Evolutionary conservation across 179 eudicot species (phyloP).

Genomic region (Spergularia azorica): DNA sequence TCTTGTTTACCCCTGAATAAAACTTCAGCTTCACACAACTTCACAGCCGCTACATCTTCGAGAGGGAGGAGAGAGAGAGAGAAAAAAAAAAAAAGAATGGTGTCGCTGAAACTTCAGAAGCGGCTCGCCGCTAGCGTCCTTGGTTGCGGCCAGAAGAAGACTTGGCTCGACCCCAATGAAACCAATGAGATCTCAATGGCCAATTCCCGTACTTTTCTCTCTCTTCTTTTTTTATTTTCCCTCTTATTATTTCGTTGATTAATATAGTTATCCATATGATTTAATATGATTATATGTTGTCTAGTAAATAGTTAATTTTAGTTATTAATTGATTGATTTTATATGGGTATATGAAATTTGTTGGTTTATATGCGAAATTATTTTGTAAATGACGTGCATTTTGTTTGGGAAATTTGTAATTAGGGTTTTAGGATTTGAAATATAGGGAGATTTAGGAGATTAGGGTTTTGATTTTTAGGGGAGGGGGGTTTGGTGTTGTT

Average conservation of each 20-base stretch:
- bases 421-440: too few relatives aligned
- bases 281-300: too few relatives aligned
- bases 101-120: slow-evolving; percentile 84
- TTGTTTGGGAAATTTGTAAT: too few relatives aligned
- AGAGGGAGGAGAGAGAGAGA: slow-evolving; percentile 12
- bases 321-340: too few relatives aligned
- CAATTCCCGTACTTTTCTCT: slow-evolving; percentile 60
- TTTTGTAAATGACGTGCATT: too few relatives aligned
- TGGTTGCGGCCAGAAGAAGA: slow-evolving; percentile 70
- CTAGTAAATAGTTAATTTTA: too few relatives aligned
- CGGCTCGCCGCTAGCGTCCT: slow-evolving; percentile 79
- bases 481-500: background rate
- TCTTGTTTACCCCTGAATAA: background rate
- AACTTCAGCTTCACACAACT: slow-evolving; percentile 5
- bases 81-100: slow-evolving; percentile 40
- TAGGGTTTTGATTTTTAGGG: background rate
- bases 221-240: background rate
- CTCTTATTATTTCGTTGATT: background rate
- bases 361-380: too few relatives aligned
- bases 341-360: too few relatives aligned
- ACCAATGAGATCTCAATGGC: slow-evolving; percentile 85
- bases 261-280: background rate
- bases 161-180: slow-evolving; percentile 91
- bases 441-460: background rate
- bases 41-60: slow-evolving; percentile 1